These are phyloP conservation scores for Ajuga reptans DNA, from an alignment of 305 asterid species.

Conservation along the genomic window DNA sequence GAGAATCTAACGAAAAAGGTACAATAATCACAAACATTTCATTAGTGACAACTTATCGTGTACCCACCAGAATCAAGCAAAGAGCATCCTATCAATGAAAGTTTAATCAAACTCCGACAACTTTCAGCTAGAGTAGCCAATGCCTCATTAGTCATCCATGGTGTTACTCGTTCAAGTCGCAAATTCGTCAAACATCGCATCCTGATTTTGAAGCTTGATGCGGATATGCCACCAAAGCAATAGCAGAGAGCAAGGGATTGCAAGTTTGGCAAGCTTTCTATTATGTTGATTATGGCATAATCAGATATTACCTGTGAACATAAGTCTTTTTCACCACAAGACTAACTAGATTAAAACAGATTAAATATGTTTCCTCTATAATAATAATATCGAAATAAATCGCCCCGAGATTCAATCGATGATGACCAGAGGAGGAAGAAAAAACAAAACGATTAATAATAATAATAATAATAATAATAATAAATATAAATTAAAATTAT, in stretches of 20 bases:
- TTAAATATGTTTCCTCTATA: neutral
- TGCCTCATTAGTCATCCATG: conserved; percentile 73
- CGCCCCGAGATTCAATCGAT: neutral
- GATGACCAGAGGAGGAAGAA: neutral
- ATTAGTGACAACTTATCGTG: neutral
- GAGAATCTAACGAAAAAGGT: conserved; percentile 3
- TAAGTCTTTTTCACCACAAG: conserved; percentile 4
- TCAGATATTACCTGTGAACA: conserved; percentile 62
- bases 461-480: too few relatives aligned
- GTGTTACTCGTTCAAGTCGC: conserved; percentile 76
- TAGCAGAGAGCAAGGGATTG: conserved; percentile 60
- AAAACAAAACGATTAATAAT: neutral
- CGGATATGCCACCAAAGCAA: conserved; percentile 74
- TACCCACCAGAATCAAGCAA: conserved; percentile 56
- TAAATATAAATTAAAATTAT: neutral
- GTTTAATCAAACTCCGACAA: conserved; percentile 51
- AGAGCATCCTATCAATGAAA: conserved; percentile 72
- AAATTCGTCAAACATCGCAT: conserved; percentile 66
- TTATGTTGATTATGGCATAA: conserved; percentile 43
- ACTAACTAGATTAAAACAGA: conserved; percentile 9
- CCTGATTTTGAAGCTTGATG: conserved; percentile 40
- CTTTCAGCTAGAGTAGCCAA: conserved; percentile 52
- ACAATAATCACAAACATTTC: neutral
- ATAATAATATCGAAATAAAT: too few relatives aligned
- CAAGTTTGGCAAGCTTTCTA: conserved; percentile 41